A percentile compares a stretch with the other conserved stretches of the same genome.
phyloP scores from a whole-genome alignment of 169 alveolate species.

The Plasmodium falciparum region DNA sequence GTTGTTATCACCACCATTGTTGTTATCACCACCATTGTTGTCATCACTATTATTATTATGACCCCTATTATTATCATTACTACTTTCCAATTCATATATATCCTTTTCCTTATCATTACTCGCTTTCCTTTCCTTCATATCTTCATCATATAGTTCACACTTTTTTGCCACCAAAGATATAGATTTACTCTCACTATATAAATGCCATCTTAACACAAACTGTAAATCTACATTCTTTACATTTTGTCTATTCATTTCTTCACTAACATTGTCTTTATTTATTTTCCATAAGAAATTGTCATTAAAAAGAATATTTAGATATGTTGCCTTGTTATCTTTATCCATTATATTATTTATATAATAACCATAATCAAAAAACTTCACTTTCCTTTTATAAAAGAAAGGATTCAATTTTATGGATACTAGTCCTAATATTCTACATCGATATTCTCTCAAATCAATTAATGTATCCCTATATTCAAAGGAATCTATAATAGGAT shows the following conservation, averaged over 20 bases:
- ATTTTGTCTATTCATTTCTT: conserved; percentile 79
- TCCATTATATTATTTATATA: conserved; percentile 52
- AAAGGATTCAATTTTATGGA: conserved; percentile 78
- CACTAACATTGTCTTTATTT: conserved; percentile 64
- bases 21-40: background rate
- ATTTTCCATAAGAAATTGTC: conserved; percentile 67
- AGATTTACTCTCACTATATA: conserved; percentile 56
- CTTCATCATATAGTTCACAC: background rate
- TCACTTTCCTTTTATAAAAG: conserved; percentile 78
- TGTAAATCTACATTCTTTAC: conserved; percentile 70
- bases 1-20: background rate
- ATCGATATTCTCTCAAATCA: conserved; percentile 84
- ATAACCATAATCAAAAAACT: conserved; percentile 70
- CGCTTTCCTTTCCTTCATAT: background rate
- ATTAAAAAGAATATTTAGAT: conserved; percentile 13
- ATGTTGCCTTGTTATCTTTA: conserved; percentile 27
- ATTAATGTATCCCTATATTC: conserved; percentile 83
- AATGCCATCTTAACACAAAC: conserved; percentile 83
- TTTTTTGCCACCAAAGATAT: conserved; percentile 26
- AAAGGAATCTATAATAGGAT: conserved; percentile 79
- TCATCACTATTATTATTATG: background rate
- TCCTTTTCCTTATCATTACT: background rate
- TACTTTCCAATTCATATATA: background rate
- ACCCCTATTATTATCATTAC: background rate
- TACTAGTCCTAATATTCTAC: conserved; percentile 84